Evolutionary conservation across 805 yeast species (phyloP).

Genomic region (Saccharomycopsis malanga): DNA sequence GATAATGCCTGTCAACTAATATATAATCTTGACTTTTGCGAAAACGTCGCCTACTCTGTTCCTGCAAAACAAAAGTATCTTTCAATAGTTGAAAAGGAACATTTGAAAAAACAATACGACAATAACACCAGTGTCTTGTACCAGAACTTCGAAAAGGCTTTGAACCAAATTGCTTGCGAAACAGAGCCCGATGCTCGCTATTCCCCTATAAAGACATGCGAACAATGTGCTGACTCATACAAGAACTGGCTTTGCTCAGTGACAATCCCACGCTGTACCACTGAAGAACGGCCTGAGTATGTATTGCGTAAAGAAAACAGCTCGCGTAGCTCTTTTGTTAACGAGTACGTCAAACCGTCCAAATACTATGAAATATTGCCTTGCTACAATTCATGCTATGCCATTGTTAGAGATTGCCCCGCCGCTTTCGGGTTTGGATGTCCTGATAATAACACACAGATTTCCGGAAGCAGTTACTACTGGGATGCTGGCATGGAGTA

Average conservation of each 20-base stretch:
- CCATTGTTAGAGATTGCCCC: constrained; percentile 80
- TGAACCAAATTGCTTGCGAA: constrained; percentile 73
- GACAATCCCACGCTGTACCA: constrained; percentile 79
- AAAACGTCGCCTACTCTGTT: constrained; percentile 78
- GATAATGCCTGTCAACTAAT: constrained; percentile 62
- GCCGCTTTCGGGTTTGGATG: constrained; percentile 67
- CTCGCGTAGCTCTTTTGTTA: constrained; percentile 57
- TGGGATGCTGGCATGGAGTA: constrained; percentile 17
- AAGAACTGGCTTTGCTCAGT: constrained; percentile 87
- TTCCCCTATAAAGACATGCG: constrained; percentile 70
- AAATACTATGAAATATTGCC: constrained; percentile 78
- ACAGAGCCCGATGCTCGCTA: constrained; percentile 55
- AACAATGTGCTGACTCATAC: constrained; percentile 64
- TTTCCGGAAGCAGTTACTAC: constrained; percentile 8
- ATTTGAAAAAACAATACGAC: constrained; percentile 50
- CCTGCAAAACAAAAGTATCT: constrained; percentile 45
- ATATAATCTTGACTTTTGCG: constrained; percentile 70
- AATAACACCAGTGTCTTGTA: constrained; percentile 48
- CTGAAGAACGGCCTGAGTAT: constrained; percentile 39
- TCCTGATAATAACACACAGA: constrained; percentile 36
- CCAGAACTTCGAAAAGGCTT: constrained; percentile 62
- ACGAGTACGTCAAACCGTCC: constrained; percentile 46
- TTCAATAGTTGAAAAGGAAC: constrained; percentile 28
- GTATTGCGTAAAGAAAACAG: constrained; percentile 37
- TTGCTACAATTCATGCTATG: constrained; percentile 73